These are phyloP conservation scores for Suillus discolor DNA, from an alignment of 768 basidiomycete genomes.

Conservation along the genomic window DNA sequence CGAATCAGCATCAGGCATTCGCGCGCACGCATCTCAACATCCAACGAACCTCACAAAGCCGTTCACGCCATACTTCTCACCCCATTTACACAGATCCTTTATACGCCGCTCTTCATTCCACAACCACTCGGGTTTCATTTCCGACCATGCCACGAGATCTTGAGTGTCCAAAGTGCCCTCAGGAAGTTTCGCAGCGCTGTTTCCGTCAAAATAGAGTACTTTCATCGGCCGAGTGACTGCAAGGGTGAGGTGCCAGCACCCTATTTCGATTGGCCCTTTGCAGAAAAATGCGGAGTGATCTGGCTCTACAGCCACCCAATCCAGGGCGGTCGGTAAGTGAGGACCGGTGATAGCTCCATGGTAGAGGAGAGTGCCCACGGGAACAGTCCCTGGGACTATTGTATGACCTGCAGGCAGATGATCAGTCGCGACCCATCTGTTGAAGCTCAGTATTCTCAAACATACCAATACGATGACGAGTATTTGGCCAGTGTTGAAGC, in stretches of 20 bases:
- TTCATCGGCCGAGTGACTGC: slow-evolving; percentile 30
- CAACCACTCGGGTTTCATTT: too few relatives aligned
- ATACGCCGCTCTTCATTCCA: too few relatives aligned
- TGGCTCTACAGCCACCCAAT: slow-evolving; percentile 39
- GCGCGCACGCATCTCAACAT: too few relatives aligned
- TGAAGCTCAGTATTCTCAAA: neutral
- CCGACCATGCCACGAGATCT: slow-evolving; percentile 28
- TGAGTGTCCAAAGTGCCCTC: slow-evolving; percentile 38
- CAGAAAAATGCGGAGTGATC: slow-evolving; percentile 43
- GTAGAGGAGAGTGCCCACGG: slow-evolving; percentile 39
- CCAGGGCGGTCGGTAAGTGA: slow-evolving; percentile 1
- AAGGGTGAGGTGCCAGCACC: slow-evolving; percentile 9
- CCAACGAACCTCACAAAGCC: too few relatives aligned
- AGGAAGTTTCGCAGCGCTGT: slow-evolving; percentile 30
- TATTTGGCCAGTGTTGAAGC: slow-evolving; percentile 43
- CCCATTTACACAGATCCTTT: too few relatives aligned
- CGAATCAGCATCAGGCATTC: too few relatives aligned
- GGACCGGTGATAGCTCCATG: slow-evolving; percentile 30
- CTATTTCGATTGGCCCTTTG: slow-evolving; percentile 2
- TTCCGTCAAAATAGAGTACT: slow-evolving; percentile 37
- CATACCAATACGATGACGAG: slow-evolving; percentile 35
- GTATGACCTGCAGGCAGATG: slow-evolving; percentile 25
- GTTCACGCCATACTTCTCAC: too few relatives aligned
- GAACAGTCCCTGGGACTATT: slow-evolving; percentile 36
- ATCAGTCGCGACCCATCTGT: neutral